Percentiles rank a stretch among this genome's conserved stretches.
Conservation (phyloP, 176 grass and related monocot species). For the Poa annua region DNA sequence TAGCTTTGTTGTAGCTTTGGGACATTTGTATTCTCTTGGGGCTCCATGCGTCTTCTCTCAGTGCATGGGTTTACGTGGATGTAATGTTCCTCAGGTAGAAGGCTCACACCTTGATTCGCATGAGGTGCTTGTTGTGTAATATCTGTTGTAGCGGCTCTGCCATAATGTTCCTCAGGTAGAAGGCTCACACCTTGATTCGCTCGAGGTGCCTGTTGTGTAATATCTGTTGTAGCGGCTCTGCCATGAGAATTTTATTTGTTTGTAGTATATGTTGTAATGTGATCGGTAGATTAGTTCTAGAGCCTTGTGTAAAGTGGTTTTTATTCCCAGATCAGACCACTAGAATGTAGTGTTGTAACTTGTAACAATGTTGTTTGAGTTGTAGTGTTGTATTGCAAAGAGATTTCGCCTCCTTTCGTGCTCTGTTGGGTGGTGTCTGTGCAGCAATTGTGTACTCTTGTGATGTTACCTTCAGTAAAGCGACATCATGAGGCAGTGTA, state of each 20-base stretch:
- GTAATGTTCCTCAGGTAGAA: conserved; percentile 30
- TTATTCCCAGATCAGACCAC: conserved; percentile 9
- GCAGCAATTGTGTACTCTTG: background rate
- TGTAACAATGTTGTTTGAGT: conserved; percentile 41
- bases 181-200: conserved; percentile 23
- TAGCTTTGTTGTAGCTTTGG: conserved; percentile 20
- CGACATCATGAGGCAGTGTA: too few relatives aligned
- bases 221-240: conserved; percentile 33
- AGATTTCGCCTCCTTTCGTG: background rate
- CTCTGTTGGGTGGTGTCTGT: background rate
- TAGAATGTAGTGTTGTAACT: conserved; percentile 45
- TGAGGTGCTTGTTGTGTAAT: conserved; percentile 40
- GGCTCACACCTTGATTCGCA: conserved; percentile 16
- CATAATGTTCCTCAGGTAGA: conserved; percentile 23
- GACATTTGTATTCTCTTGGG: conserved; percentile 3
- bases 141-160: conserved; percentile 31
- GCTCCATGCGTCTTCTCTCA: conserved; percentile 24
- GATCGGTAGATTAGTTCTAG: conserved; percentile 41
- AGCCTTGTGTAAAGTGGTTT: conserved; percentile 43
- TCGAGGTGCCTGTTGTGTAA: conserved; percentile 38
- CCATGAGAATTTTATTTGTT: background rate
- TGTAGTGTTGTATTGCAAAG: conserved; percentile 36
- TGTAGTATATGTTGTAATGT: conserved; percentile 47
- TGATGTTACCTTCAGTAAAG: background rate
- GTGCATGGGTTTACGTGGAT: conserved; percentile 22